A percentile compares a stretch with the other conserved stretches of the same genome.
phyloP scores from a whole-genome alignment of 1,284 basidiomycete genomes.

The Lignosus rhinocerotis region DNA sequence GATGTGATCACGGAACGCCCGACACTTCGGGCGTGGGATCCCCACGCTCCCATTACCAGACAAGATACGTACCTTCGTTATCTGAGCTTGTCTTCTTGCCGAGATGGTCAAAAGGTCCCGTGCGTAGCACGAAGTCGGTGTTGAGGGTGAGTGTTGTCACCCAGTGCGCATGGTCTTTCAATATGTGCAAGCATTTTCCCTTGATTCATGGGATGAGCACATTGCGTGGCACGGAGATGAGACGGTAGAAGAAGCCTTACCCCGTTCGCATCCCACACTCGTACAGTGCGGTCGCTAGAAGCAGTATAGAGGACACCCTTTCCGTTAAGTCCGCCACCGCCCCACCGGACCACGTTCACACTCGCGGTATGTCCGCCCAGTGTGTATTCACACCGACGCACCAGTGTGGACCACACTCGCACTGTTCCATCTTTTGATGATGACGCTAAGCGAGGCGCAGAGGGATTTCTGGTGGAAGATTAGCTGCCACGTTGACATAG shows the following conservation, averaged over 20 bases:
- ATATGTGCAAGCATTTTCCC: constrained; percentile 68
- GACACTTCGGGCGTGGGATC: not conserved
- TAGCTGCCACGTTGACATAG: not conserved
- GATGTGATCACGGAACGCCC: not conserved
- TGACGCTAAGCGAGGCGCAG: constrained; percentile 68
- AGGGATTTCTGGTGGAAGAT: constrained; percentile 54
- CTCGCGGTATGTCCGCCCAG: constrained; percentile 93
- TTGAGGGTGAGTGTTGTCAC: constrained; percentile 96
- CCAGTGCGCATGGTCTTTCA: constrained; percentile 98
- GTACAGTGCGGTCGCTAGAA: constrained; percentile 23
- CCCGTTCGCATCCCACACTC: constrained; percentile 88
- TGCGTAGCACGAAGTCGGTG: constrained; percentile 93
- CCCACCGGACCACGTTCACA: constrained; percentile 97
- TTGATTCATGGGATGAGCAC: constrained; percentile 29
- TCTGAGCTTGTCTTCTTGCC: constrained; percentile 75
- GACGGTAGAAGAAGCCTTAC: constrained; percentile 41
- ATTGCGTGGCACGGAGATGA: not conserved
- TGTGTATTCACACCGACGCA: constrained; percentile 78
- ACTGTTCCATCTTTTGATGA: constrained; percentile 97
- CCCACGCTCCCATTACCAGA: not conserved
- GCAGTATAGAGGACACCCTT: constrained; percentile 81
- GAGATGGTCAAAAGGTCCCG: constrained; percentile 92
- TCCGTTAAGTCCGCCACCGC: constrained; percentile 67
- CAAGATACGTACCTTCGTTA: constrained; percentile 64
- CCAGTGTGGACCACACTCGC: constrained; percentile 85